Base-by-base conservation (phyloP, 208 protist genomes). In the Crithidia expoeki region DNA sequence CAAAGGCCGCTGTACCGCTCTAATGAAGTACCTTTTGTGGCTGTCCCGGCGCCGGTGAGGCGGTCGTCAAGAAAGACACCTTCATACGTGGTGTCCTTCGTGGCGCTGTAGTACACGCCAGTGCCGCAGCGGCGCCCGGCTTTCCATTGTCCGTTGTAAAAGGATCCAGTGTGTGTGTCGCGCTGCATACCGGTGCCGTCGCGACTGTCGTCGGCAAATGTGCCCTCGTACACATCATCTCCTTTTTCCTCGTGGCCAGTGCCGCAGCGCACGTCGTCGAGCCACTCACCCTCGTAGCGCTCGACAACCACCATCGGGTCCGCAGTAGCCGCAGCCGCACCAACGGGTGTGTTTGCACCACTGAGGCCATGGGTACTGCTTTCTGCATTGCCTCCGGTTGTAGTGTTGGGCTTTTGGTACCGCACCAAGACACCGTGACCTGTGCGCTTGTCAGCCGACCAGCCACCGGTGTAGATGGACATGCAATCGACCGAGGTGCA, bases 241-340 rank as follows among this genome's bases (percentile, higher is more conserved):
- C 70, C 77, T 40, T 86, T 81, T 4, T 66, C 69, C 21, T 94
- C 81, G 2, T 58, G 67, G 23, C 95, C 95, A 14, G 86, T 32
- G 44, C 95, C 95, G 78, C 92, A 66, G 17, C 86, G 84, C 66
- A 83, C 27, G 53, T 91, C 84, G 2, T 75, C 52, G 9, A 30
- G 12, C 93, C 94, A 98, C 53, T 76, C 65, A 7, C 94, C 94
- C 17, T 89, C 85, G 79, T 97, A 98, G n/a, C 36, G 9, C 36
- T 74, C 64, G 4, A 64, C 65, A 16, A 72, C 74, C 55, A 74
- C 71, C 2, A 50, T 40, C 28, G 72, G 25, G 32, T 47, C 62
- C 32, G 42, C 59, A 69, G 79, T 21, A 23, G 52, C 40, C 19
- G 44, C n/a, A 25, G 44, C 38, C 14, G 40, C 56, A 17, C 49